Conservation (phyloP, 1,139 yeast genomes). For the Lodderomyces theae region DNA sequence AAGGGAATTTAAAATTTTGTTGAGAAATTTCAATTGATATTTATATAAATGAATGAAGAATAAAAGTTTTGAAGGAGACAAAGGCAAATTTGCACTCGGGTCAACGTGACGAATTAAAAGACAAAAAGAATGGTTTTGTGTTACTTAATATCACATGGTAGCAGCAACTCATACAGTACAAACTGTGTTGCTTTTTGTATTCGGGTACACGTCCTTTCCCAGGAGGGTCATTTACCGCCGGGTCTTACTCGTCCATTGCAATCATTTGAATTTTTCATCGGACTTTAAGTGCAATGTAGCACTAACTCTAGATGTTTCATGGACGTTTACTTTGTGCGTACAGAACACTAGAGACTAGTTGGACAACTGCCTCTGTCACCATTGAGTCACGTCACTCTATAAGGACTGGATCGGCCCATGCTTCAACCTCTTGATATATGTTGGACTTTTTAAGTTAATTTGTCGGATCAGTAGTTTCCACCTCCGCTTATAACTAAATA, state of each 20-base stretch:
- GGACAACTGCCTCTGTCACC: too few relatives aligned
- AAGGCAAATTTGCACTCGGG: not conserved
- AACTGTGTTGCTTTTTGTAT: constrained; percentile 3
- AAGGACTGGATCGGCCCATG: too few relatives aligned
- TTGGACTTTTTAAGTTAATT: not conserved
- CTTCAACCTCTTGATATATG: too few relatives aligned
- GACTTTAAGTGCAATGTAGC: too few relatives aligned
- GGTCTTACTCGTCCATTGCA: constrained; percentile 3
- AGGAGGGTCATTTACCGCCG: constrained; percentile 1
- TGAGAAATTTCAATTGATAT: constrained; percentile 4
- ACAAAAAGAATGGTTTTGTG: not conserved
- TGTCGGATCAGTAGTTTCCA: not conserved
- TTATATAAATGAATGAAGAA: not conserved
- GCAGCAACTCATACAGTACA: not conserved
- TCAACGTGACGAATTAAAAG: not conserved
- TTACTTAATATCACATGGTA: not conserved
- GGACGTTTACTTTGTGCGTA: too few relatives aligned
- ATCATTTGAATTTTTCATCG: too few relatives aligned
- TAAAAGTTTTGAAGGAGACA: too few relatives aligned
- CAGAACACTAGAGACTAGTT: too few relatives aligned
- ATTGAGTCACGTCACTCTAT: too few relatives aligned
- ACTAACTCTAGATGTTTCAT: too few relatives aligned
- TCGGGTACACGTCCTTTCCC: not conserved
- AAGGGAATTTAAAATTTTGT: too few relatives aligned
- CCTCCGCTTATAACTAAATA: not conserved